Conservation (phyloP, 148 eudicot genomes). For the Limonium bicolor region DNA sequence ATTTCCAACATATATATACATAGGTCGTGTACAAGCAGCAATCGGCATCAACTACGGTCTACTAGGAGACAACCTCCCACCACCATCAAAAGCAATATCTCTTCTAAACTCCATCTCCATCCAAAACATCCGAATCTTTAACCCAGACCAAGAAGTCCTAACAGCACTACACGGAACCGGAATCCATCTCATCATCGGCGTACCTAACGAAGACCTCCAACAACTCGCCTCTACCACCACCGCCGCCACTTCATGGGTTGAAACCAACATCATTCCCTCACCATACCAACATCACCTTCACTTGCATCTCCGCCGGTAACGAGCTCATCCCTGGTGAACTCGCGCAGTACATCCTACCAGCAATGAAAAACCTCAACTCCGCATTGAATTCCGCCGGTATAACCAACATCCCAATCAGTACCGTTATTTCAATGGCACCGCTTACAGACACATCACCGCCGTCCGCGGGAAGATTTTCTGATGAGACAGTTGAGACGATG, state of each 20-base stretch:
- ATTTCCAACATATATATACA: too few species aligned
- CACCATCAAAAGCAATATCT: constrained; percentile 17
- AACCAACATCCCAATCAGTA: constrained; percentile 17
- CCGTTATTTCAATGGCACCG: constrained; percentile 16
- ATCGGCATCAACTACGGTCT: constrained; percentile 41
- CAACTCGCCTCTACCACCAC: constrained; percentile 14
- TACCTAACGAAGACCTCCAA: constrained; percentile 18
- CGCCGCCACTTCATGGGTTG: constrained; percentile 23
- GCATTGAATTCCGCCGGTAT: constrained; percentile 10
- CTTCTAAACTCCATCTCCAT: constrained; percentile 18
- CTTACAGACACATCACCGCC: constrained; percentile 15
- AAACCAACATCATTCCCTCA: constrained; percentile 22
- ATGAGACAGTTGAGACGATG: background rate
- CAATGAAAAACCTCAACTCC: constrained; percentile 34
- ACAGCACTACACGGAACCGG: constrained; percentile 34
- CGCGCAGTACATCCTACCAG: constrained; percentile 15
- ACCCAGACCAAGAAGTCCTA: constrained; percentile 32
- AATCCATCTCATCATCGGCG: constrained; percentile 28
- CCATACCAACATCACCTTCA: constrained; percentile 10
- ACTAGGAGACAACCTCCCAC: constrained; percentile 32
- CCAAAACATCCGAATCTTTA: constrained; percentile 25
- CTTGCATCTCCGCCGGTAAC: constrained; percentile 39
- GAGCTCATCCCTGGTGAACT: constrained; percentile 39
- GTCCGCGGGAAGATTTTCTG: constrained; percentile 9
- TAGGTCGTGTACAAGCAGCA: too few species aligned